Conservation (phyloP, 306 rosid species). For the Castanopsis chinensis region DNA sequence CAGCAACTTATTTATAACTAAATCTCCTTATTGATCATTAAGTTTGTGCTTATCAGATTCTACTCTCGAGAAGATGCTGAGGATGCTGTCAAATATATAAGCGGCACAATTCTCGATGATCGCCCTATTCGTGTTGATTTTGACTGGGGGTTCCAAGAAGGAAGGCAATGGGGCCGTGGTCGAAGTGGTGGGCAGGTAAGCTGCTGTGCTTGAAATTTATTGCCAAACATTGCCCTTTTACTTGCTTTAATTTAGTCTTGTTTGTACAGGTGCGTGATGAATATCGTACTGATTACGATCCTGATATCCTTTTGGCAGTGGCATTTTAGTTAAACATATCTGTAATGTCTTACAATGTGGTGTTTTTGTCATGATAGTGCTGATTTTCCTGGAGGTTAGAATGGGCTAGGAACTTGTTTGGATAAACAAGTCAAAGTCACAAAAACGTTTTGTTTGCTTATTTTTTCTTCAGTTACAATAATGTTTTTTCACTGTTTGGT, state of each 20-base stretch:
- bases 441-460: background rate
- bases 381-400: background rate
- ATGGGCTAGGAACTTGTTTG: background rate
- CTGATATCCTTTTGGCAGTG: slow-evolving; percentile 79
- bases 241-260: slow-evolving; percentile 14
- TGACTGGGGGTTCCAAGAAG: slow-evolving; percentile 99
- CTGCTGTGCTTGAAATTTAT: background rate
- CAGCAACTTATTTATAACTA: background rate
- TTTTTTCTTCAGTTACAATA: background rate
- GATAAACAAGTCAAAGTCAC: background rate
- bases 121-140: slow-evolving; percentile 99
- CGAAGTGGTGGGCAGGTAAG: slow-evolving; percentile 98
- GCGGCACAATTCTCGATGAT: slow-evolving; percentile 96
- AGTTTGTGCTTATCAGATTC: slow-evolving; percentile 38
- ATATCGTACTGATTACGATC: slow-evolving; percentile 97
- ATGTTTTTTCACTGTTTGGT: background rate
- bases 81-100: slow-evolving; percentile 91
- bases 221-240: slow-evolving; percentile 5
- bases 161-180: slow-evolving; percentile 99
- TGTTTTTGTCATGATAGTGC: background rate
- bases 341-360: background rate
- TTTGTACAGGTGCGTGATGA: slow-evolving; percentile 89
- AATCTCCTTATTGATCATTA: slow-evolving; percentile 2
- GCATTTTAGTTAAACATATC: background rate
- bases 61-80: slow-evolving; percentile 95